Percentiles rank a stretch among this genome's conserved stretches.
phyloP scores from a whole-genome alignment of 768 basidiomycete species.

The Phanerodontia chrysosporium region DNA sequence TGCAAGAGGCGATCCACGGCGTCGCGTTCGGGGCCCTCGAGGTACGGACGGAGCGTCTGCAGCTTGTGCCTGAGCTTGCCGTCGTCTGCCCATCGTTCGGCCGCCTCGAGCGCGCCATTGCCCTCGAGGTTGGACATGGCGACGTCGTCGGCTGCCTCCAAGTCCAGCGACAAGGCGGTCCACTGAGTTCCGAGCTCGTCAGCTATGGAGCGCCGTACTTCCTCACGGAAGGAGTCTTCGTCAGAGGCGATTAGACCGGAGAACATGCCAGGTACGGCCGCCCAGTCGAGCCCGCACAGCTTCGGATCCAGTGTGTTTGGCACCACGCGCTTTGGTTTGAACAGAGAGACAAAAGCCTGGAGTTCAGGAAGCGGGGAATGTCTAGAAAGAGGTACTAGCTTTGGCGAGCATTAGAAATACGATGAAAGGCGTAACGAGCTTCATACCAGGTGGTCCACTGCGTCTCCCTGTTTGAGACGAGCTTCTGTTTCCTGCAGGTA shows the following conservation, averaged over 20 bases:
- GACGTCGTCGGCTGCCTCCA: slow-evolving; percentile 38
- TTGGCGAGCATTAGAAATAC: not conserved
- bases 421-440: not conserved
- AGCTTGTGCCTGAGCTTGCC: slow-evolving; percentile 42
- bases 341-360: slow-evolving; percentile 72
- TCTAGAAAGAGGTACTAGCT: slow-evolving; percentile 82
- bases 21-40: slow-evolving; percentile 33
- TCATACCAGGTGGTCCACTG: slow-evolving; percentile 62
- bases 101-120: slow-evolving; percentile 38
- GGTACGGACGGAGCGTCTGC: slow-evolving; percentile 38
- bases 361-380: slow-evolving; percentile 90
- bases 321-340: slow-evolving; percentile 70
- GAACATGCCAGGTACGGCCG: slow-evolving; percentile 68
- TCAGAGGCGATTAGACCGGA: slow-evolving; percentile 43
- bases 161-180: slow-evolving; percentile 9
- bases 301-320: slow-evolving; percentile 70
- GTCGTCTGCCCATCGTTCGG: slow-evolving; percentile 52
- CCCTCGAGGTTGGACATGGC: slow-evolving; percentile 63
- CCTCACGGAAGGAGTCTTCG: slow-evolving; percentile 18
- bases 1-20: slow-evolving; percentile 31
- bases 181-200: slow-evolving; percentile 11
- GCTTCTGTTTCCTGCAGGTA: slow-evolving; percentile 40
- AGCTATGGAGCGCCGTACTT: slow-evolving; percentile 8
- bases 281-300: slow-evolving; percentile 64
- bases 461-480: slow-evolving; percentile 40